Percentiles rank a stretch among this genome's conserved stretches.
phyloP scores from a whole-genome alignment of 2,329 filamentous ascomycete species.

The Pyricularia grisea region DNA sequence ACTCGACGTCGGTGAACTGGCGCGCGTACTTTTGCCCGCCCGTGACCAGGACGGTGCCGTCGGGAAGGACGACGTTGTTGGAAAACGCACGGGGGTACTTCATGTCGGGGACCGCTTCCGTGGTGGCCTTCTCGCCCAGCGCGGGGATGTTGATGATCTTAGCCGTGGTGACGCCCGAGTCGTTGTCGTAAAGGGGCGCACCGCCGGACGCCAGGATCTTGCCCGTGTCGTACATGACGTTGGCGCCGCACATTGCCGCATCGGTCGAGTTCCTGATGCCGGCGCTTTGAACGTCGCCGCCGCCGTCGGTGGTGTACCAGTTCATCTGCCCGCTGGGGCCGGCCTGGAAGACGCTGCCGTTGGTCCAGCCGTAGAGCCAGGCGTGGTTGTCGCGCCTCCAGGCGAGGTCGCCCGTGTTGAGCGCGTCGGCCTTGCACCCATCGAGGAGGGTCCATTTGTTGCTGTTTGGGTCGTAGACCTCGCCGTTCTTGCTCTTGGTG shows the following conservation, averaged over 20 bases:
- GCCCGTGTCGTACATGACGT: slow-evolving; percentile 42
- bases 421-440: slow-evolving; percentile 27
- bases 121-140: background rate
- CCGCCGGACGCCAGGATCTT: slow-evolving; percentile 42
- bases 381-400: slow-evolving; percentile 40
- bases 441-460: slow-evolving; percentile 31
- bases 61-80: slow-evolving; percentile 35
- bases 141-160: background rate
- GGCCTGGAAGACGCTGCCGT: slow-evolving; percentile 37
- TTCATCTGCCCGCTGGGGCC: slow-evolving; percentile 40
- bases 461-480: slow-evolving; percentile 30
- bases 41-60: slow-evolving; percentile 34
- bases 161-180: slow-evolving; percentile 1
- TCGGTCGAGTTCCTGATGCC: slow-evolving; percentile 28
- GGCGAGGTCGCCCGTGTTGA: slow-evolving; percentile 32
- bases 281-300: slow-evolving; percentile 27
- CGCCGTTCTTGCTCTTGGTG: slow-evolving; percentile 36
- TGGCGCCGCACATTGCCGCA: slow-evolving; percentile 41
- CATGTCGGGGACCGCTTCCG: slow-evolving; percentile 14
- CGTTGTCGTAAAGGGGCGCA: slow-evolving; percentile 28
- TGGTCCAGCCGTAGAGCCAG: slow-evolving; percentile 41
- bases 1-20: background rate
- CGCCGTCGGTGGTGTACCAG: slow-evolving; percentile 34
- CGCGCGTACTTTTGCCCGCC: slow-evolving; percentile 32
- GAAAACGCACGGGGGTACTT: slow-evolving; percentile 28